Evolutionary conservation across 2,329 filamentous ascomycete species (phyloP).

Genomic region (Xylariaceae sp.): DNA sequence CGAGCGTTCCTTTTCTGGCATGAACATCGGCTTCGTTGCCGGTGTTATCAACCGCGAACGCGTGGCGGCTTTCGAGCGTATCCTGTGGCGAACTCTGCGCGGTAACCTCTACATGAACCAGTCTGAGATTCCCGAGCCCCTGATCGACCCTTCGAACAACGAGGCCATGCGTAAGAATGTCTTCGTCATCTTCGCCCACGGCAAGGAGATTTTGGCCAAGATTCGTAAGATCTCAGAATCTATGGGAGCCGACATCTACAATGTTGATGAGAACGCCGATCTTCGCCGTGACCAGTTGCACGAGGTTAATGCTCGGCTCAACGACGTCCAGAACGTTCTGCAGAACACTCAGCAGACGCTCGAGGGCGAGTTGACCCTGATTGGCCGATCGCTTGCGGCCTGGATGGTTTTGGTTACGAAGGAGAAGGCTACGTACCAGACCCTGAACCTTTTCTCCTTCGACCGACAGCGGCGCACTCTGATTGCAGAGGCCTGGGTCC

Average conservation of each 20-base stretch:
- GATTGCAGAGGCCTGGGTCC: conserved; percentile 96
- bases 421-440: conserved; percentile 96
- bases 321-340: conserved; percentile 86
- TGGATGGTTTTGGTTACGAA: conserved; percentile 99
- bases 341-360: conserved; percentile 93
- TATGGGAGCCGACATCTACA: conserved; percentile 91
- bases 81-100: conserved; percentile 92
- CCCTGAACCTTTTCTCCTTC: conserved; percentile 93
- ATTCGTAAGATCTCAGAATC: conserved; percentile 99
- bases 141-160: conserved; percentile 88
- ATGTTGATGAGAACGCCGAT: conserved; percentile 95
- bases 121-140: conserved; percentile 90
- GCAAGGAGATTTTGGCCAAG: conserved; percentile 97
- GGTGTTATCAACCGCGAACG: conserved; percentile 92
- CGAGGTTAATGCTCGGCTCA: conserved; percentile 89
- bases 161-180: conserved; percentile 95
- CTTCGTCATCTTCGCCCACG: conserved; percentile 98
- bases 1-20: conserved; percentile 85
- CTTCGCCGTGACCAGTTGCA: conserved; percentile 92
- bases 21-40: conserved; percentile 98
- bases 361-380: conserved; percentile 87
- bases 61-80: conserved; percentile 92
- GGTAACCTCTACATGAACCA: conserved; percentile 99
- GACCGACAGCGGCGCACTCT: conserved; percentile 92
- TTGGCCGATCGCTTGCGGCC: conserved; percentile 83